Evolutionary conservation across 768 basidiomycete species (phyloP), one percentile per base, ranked within the genome.

Genomic region (Fomitopsis pulvina): DNA sequence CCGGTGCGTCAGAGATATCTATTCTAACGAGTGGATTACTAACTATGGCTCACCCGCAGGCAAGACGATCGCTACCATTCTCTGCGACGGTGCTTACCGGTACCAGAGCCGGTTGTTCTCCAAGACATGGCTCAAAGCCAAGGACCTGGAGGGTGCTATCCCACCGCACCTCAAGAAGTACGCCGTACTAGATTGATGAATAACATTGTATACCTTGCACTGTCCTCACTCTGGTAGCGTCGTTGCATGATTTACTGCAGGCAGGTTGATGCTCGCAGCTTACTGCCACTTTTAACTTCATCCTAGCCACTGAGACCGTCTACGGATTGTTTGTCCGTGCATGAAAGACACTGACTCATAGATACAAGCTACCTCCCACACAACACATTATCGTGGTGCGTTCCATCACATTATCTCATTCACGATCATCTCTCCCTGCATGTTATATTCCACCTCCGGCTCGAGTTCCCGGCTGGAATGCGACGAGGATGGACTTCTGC

Each of bases 21-120:
- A 40, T 20, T 32, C 48, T n/a, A 20, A 10, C 52, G 27, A 55
- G 21, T 22, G 11, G 6, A 20, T n/a, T 45, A 25, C 21, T 24
- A 10, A 2, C 3, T 44, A 44, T 41, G 38, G 1, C n/a, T 38
- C 47, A 47, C 30, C 30, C 40, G 26, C 53, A 92, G 89, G 88
- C 29, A 85, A 86, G 20, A 90, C 76, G 14, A 74, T 98, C 25
- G 92, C 83, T 1, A 99, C 96, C 4, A 77, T 97, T 46, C 69
- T 99, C 32, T 91, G 87, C 65, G 96, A 99, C 63, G 96, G 95
- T 6, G 96, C 96, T 40, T 95, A 98, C 62, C 80, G 96, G 62
- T 96, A 99, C 63, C 96, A 98, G 70, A 94, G 90, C 53, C 79
- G 96, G 10, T 71, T 99, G 29, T 99, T 99, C 72, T 96, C 93